A percentile compares a stretch with the other conserved stretches of the same genome.
phyloP scores from a whole-genome alignment of 305 asterid genomes.

The Rubia peregrina region DNA sequence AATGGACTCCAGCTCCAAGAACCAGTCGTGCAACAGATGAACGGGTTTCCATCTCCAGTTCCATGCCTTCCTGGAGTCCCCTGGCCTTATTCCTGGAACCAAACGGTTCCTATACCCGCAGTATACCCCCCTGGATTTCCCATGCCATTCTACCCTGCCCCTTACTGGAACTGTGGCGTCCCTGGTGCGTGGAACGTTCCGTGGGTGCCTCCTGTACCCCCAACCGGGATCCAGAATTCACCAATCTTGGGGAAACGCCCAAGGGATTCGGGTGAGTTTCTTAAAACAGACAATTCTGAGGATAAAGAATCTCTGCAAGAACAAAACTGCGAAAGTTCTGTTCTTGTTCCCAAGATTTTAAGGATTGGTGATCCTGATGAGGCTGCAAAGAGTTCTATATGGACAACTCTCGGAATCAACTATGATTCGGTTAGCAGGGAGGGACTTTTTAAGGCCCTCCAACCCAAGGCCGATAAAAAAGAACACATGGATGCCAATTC shows the following conservation, averaged over 20 bases:
- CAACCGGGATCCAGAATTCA: conserved; percentile 27
- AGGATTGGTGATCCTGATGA: conserved; percentile 70
- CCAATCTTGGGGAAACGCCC: conserved; percentile 57
- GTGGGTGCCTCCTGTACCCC: conserved; percentile 38
- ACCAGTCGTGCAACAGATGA: conserved; percentile 34
- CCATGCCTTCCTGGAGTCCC: conserved; percentile 49
- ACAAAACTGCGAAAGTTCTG: conserved; percentile 27
- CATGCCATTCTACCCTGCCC: conserved; percentile 51
- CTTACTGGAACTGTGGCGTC: conserved; percentile 51
- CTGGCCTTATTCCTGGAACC: conserved; percentile 47
- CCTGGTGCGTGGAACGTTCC: conserved; percentile 59
- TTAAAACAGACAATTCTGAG: conserved; percentile 22
- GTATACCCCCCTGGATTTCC: conserved; percentile 49
- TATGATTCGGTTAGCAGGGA: conserved; percentile 35
- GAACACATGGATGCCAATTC: conserved; percentile 21
- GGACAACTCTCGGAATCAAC: conserved; percentile 66
- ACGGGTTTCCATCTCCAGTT: conserved; percentile 38
- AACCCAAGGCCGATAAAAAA: conserved; percentile 38
- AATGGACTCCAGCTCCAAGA: conserved; percentile 26
- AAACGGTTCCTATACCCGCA: conserved; percentile 46
- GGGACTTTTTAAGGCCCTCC: conserved; percentile 56
- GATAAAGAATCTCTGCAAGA: conserved; percentile 8
- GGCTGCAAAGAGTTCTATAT: conserved; percentile 73
- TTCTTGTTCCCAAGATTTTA: conserved; percentile 59
- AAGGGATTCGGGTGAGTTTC: conserved; percentile 39